phyloP scores from a whole-genome alignment of 495 filamentous ascomycete genomes.

The Aspergillus steynii region DNA sequence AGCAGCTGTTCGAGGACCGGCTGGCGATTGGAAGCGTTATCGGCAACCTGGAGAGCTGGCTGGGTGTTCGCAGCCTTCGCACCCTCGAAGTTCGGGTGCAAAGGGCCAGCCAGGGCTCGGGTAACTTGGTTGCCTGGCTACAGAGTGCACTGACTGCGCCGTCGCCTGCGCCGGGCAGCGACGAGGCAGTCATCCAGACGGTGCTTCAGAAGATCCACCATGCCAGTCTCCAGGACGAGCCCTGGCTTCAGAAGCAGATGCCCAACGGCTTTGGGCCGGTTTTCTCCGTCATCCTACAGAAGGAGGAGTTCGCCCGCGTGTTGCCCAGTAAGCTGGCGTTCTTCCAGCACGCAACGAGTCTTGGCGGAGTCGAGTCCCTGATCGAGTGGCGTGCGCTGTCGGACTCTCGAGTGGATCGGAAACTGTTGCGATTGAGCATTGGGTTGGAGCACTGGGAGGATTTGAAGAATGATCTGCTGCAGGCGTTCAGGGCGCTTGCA shows the following conservation, averaged over 20 bases:
- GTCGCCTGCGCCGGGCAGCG: constrained; percentile 25
- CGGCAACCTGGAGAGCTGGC: constrained; percentile 82
- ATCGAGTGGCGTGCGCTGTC: constrained; percentile 68
- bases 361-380: constrained; percentile 88
- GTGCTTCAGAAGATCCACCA: constrained; percentile 63
- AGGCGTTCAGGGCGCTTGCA: constrained; percentile 47
- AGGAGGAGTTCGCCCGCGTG: constrained; percentile 54
- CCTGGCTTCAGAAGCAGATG: constrained; percentile 80
- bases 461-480: constrained; percentile 66
- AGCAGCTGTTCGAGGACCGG: constrained; percentile 58
- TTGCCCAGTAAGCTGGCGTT: constrained; percentile 71
- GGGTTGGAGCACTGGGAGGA: constrained; percentile 81
- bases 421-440: constrained; percentile 71
- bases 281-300: constrained; percentile 64
- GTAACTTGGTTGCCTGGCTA: constrained; percentile 67
- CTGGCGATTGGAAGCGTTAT: constrained; percentile 69
- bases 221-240: constrained; percentile 66
- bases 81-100: constrained; percentile 75
- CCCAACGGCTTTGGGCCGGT: constrained; percentile 80
- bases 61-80: constrained; percentile 74
- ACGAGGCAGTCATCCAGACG: constrained; percentile 38
- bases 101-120: constrained; percentile 64
- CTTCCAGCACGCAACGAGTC: constrained; percentile 86
- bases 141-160: constrained; percentile 36
- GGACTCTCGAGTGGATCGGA: constrained; percentile 64